A percentile compares a stretch with the other conserved stretches of the same genome.
Evolutionary conservation across 2,329 filamentous ascomycete species (phyloP).

Genomic region (Zymoseptoria passerinii): DNA sequence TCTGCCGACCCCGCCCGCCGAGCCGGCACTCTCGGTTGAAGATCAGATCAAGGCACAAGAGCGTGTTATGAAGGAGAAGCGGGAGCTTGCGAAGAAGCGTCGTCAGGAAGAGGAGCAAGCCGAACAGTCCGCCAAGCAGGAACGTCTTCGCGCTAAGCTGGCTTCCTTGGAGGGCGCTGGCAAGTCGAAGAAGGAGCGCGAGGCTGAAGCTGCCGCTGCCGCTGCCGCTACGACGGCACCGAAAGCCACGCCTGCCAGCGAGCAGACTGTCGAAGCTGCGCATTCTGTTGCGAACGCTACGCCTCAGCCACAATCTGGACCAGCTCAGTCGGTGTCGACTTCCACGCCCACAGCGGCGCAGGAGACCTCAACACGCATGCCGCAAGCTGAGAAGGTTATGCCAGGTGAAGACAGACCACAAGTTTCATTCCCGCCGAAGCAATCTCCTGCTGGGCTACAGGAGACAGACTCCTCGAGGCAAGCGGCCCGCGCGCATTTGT

Average conservation of each 20-base stretch:
- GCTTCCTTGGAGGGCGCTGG: slow-evolving; percentile 28
- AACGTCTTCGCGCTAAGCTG: slow-evolving; percentile 26
- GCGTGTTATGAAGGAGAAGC: slow-evolving; percentile 39
- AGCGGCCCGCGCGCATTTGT: slow-evolving; percentile 7
- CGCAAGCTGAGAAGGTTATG: slow-evolving; percentile 6
- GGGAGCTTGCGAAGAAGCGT: slow-evolving; percentile 24
- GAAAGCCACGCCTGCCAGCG: slow-evolving; percentile 7
- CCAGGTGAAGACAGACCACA: slow-evolving; percentile 12
- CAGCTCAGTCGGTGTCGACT: slow-evolving; percentile 14
- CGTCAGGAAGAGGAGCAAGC: slow-evolving; percentile 25
- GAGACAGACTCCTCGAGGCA: background rate
- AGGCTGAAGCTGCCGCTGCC: slow-evolving; percentile 26
- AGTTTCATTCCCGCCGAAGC: slow-evolving; percentile 16
- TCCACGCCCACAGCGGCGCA: slow-evolving; percentile 9
- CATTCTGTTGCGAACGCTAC: slow-evolving; percentile 1
- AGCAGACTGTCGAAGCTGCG: slow-evolving; percentile 9
- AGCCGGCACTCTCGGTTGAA: slow-evolving; percentile 37
- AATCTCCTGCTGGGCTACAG: slow-evolving; percentile 10
- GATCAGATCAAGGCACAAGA: slow-evolving; percentile 57
- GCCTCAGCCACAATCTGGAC: slow-evolving; percentile 2
- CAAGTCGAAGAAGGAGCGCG: slow-evolving; percentile 28
- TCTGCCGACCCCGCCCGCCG: slow-evolving; percentile 5
- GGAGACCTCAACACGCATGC: slow-evolving; percentile 13
- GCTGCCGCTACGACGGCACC: slow-evolving; percentile 7
- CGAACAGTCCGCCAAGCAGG: slow-evolving; percentile 23